phyloP scores from a whole-genome alignment of 2,329 filamentous ascomycete genomes.

The Fusarium sororula region DNA sequence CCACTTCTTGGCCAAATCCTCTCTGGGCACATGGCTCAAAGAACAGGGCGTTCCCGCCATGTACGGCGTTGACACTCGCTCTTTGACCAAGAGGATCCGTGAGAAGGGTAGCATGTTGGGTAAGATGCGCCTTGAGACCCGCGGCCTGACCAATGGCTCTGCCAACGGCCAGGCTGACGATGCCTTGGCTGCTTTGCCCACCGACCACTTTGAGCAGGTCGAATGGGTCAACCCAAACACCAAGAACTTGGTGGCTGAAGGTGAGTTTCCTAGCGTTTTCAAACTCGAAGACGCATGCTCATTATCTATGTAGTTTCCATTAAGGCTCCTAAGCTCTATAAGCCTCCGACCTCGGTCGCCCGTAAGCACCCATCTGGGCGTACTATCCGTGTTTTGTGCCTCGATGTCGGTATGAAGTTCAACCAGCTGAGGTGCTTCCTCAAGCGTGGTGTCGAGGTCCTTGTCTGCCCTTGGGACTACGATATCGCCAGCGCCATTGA shows the following conservation, averaged over 20 bases:
- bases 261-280: conserved; percentile 64
- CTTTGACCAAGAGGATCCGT: conserved; percentile 92
- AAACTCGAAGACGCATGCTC: conserved; percentile 47
- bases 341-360: conserved; percentile 74
- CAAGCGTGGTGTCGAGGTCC: conserved; percentile 88
- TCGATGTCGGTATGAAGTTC: conserved; percentile 98
- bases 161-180: conserved; percentile 46
- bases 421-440: conserved; percentile 97
- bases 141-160: conserved; percentile 54
- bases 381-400: conserved; percentile 84
- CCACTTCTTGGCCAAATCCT: conserved; percentile 90
- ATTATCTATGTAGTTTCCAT: conserved; percentile 77
- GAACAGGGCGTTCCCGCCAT: conserved; percentile 94
- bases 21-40: conserved; percentile 93
- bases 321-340: conserved; percentile 85
- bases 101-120: conserved; percentile 97
- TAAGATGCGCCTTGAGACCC: conserved; percentile 78
- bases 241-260: conserved; percentile 92
- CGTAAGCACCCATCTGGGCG: conserved; percentile 90
- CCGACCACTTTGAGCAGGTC: conserved; percentile 74
- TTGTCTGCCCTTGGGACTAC: conserved; percentile 96
- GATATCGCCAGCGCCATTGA: conserved; percentile 83
- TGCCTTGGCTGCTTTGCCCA: conserved; percentile 38
- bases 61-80: conserved; percentile 92
- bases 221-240: conserved; percentile 93